Conservation (phyloP, 2,329 filamentous ascomycete species). For the Fusarium tanahbumbuense region DNA sequence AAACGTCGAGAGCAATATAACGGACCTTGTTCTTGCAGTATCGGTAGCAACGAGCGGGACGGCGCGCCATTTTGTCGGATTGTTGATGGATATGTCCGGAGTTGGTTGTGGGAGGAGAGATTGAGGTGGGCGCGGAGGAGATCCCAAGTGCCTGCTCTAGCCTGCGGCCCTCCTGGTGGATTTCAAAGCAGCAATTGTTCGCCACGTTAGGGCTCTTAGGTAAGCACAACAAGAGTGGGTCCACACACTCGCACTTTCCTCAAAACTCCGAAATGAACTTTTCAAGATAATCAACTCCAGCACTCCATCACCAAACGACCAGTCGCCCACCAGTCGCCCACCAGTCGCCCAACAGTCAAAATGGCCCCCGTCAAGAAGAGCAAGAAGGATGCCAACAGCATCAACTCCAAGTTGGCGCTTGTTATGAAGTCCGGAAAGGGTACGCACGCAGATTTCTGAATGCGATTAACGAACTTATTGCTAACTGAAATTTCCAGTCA, state of each 20-base stretch:
- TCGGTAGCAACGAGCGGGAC: constrained; percentile 99
- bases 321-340: constrained; percentile 46
- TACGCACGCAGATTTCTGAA: constrained; percentile 56
- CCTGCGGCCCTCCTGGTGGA: not conserved
- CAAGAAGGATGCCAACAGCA: constrained; percentile 85
- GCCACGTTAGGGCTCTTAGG: not conserved
- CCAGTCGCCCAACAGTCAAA: constrained; percentile 60
- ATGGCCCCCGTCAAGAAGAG: constrained; percentile 79
- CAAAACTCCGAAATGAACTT: constrained; percentile 41
- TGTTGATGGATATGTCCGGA: constrained; percentile 57
- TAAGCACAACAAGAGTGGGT: not conserved
- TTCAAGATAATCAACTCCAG: constrained; percentile 44
- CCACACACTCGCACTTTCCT: constrained; percentile 18
- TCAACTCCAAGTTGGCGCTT: constrained; percentile 71
- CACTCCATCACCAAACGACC: constrained; percentile 50
- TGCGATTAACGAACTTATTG: not conserved
- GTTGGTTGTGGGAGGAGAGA: constrained; percentile 54
- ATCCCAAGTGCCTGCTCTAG: constrained; percentile 42
- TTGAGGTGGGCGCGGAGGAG: constrained; percentile 41
- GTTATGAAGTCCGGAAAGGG: constrained; percentile 79
- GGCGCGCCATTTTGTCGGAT: constrained; percentile 95
- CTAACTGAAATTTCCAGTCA: constrained; percentile 50
- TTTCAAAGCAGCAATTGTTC: not conserved
- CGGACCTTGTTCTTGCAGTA: constrained; percentile 99
- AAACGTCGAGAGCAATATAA: constrained; percentile 40